Conservation (phyloP, 768 basidiomycete genomes). For the Phlebiopsis gigantea region DNA sequence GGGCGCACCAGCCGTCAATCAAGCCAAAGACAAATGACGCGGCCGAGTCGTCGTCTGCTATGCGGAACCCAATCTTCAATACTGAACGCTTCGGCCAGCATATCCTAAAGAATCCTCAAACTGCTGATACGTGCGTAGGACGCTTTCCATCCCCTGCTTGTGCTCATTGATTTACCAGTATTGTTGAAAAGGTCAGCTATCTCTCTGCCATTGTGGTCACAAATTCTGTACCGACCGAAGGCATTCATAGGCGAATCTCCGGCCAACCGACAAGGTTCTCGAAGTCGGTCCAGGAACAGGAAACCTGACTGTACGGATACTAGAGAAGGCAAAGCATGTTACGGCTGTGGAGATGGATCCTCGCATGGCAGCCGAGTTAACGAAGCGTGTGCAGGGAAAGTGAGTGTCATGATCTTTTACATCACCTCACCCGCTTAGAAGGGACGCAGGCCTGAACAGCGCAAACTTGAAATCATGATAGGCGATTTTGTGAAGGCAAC, state of each 20-base stretch:
- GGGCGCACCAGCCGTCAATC: conserved; percentile 55
- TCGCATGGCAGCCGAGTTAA: conserved; percentile 96
- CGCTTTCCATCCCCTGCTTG: background rate
- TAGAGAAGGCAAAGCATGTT: conserved; percentile 89
- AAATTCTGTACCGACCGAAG: too few relatives aligned
- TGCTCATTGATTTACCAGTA: conserved; percentile 31
- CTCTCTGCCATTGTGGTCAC: background rate
- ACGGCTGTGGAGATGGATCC: conserved; percentile 98
- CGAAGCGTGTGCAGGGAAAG: conserved; percentile 98
- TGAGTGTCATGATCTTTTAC: conserved; percentile 40
- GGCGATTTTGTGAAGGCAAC: conserved; percentile 99
- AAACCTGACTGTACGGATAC: conserved; percentile 89
- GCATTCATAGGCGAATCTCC: conserved; percentile 73
- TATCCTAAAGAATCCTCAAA: conserved; percentile 90
- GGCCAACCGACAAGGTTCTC: conserved; percentile 91
- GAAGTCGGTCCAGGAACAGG: conserved; percentile 98
- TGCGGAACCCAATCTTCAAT: conserved; percentile 88
- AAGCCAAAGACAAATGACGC: conserved; percentile 46
- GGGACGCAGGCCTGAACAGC: conserved; percentile 77
- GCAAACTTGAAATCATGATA: conserved; percentile 90
- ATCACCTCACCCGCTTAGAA: background rate
- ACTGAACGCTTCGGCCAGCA: conserved; percentile 96
- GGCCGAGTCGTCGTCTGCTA: conserved; percentile 35
- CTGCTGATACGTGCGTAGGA: conserved; percentile 74
- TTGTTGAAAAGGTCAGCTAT: conserved; percentile 52